Evolutionary conservation across 2,329 filamentous ascomycete genomes (phyloP).

Genomic region (Lizonia empirigonia): DNA sequence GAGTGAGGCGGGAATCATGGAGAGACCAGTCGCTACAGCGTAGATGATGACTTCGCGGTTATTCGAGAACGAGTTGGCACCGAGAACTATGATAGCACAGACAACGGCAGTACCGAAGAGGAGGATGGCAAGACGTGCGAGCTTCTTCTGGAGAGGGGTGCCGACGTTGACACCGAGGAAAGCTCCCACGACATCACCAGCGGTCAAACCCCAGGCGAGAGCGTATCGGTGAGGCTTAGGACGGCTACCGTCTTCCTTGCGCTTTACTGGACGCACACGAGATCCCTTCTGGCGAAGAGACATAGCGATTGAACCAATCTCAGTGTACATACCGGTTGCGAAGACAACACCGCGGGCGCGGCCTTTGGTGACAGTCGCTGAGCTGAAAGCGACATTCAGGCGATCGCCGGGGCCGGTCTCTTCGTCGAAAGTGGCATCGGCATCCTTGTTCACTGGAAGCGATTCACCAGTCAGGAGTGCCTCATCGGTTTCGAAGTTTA

Average conservation of each 20-base stretch:
- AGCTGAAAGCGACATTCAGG: conserved; percentile 71
- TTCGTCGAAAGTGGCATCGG: conserved; percentile 57
- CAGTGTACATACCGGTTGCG: conserved; percentile 71
- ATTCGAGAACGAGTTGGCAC: conserved; percentile 44
- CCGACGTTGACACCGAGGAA: conserved; percentile 50
- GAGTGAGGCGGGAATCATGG: conserved; percentile 46
- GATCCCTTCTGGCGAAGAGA: conserved; percentile 62
- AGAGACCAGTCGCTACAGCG: conserved; percentile 44
- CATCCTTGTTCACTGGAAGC: conserved; percentile 67
- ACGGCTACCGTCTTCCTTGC: conserved; percentile 39
- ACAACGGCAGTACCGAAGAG: conserved; percentile 42
- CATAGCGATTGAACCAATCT: conserved; percentile 74
- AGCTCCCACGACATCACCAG: conserved; percentile 43
- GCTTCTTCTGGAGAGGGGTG: conserved; percentile 47
- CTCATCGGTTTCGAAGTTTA: conserved; percentile 79
- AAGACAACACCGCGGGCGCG: conserved; percentile 71
- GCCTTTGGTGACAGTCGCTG: conserved; percentile 71
- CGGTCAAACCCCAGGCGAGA: conserved; percentile 58
- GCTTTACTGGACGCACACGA: conserved; percentile 49
- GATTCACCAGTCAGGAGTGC: conserved; percentile 74
- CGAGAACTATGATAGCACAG: conserved; percentile 45
- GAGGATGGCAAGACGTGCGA: conserved; percentile 41
- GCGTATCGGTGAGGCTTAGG: conserved; percentile 46
- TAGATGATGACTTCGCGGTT: conserved; percentile 49
- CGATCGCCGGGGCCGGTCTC: conserved; percentile 69